These are phyloP conservation scores for Codiaeum variegatum DNA, from an alignment of 441 rosid genomes.

Conservation along the genomic window DNA sequence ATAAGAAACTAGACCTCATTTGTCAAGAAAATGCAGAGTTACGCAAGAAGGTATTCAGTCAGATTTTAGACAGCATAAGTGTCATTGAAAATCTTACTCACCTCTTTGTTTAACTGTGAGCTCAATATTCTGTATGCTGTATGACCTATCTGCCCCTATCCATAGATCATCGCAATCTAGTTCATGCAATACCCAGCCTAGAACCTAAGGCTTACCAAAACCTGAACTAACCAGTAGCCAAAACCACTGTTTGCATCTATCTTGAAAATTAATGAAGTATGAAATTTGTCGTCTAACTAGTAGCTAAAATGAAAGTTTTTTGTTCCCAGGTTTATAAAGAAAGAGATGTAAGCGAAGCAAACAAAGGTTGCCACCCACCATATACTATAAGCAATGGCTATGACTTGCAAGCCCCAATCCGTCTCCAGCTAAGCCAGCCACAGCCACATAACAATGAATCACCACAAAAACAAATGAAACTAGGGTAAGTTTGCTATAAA, in stretches of 20 bases:
- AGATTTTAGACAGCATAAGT: constrained; percentile 3
- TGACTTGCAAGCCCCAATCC: constrained; percentile 36
- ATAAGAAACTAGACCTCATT: constrained; percentile 46
- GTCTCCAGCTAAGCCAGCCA: constrained; percentile 67
- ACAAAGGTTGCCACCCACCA: constrained; percentile 29
- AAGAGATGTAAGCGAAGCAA: constrained; percentile 33
- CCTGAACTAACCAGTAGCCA: background rate
- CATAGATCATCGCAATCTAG: background rate
- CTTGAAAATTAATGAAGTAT: constrained; percentile 2
- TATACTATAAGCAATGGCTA: constrained; percentile 32
- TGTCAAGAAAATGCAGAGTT: constrained; percentile 57
- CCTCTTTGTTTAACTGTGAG: constrained; percentile 1
- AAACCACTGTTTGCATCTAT: background rate
- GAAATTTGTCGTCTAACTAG: background rate
- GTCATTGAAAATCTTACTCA: background rate
- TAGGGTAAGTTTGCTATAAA: constrained; percentile 42
- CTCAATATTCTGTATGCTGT: background rate
- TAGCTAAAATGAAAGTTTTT: constrained; percentile 15
- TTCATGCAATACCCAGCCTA: background rate
- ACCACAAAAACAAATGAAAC: constrained; percentile 34
- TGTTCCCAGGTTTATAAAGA: constrained; percentile 44
- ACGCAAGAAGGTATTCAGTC: constrained; percentile 61
- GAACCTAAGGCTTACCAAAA: background rate
- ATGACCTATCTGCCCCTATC: background rate
- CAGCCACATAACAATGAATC: constrained; percentile 40